A percentile compares a stretch with the other conserved stretches of the same genome.
phyloP scores from a whole-genome alignment of 169 alveolate genomes.

The Eimeria brunetti region DNA sequence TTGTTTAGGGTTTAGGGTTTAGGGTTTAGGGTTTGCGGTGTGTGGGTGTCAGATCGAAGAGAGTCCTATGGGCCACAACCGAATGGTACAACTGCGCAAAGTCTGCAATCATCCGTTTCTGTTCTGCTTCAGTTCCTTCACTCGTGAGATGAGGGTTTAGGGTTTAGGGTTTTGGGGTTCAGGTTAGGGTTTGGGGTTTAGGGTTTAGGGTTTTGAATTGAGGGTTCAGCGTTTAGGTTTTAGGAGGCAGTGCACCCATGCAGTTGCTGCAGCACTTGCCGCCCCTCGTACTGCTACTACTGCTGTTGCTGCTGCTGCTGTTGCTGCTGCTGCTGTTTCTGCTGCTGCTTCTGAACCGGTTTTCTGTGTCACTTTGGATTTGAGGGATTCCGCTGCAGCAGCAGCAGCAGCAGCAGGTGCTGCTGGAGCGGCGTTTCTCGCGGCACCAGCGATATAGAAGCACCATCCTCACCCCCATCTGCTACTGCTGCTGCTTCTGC shows the following conservation, averaged over 20 bases:
- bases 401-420: no score
- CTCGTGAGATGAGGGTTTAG: constrained; percentile 43
- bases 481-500: not conserved
- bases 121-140: constrained; percentile 91
- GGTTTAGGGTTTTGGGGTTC: no score
- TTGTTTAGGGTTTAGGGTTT: not conserved
- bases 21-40: constrained; percentile 21
- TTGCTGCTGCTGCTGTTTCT: not conserved
- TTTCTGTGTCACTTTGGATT: no score
- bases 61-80: constrained; percentile 88
- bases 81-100: constrained; percentile 95
- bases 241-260: not conserved
- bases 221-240: no score
- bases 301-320: constrained; percentile 24
- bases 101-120: constrained; percentile 97
- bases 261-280: not conserved
- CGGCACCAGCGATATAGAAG: no score
- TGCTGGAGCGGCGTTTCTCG: no score
- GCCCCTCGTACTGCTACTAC: not conserved
- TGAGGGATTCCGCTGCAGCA: not conserved
- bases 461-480: no score
- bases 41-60: constrained; percentile 84
- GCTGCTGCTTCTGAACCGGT: not conserved
- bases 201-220: no score
- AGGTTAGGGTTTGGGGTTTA: no score